Base-by-base conservation (phyloP, 2,329 filamentous ascomycete species). In the Colletotrichum sp. region DNA sequence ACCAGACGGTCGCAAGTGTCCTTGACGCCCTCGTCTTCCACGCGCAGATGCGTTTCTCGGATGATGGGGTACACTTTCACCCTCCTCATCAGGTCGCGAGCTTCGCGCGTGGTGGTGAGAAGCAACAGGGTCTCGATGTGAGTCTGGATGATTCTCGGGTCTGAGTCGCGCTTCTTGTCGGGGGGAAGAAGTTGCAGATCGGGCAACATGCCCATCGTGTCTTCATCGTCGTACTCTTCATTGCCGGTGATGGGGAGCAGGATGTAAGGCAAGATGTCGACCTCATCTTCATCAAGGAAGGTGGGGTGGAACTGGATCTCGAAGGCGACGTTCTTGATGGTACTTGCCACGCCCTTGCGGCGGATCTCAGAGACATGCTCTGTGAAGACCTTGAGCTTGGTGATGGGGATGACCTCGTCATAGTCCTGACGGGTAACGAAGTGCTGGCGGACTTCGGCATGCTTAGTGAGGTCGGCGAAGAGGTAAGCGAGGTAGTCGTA, bases 401-500 rank as follows among this genome's bases (percentile, higher is more conserved):
- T 95, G 64, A 99, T 88, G 3, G 97, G 97, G n/a, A 98, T 92
- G 16, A 98, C 92, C 2, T 87, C 88, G 82, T 98, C 96, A 83
- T 98, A 96, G 2, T 91, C 86, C 82, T 98, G 94, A 70, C 91
- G 88, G 16, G 89, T 90, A 7, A 95, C 89, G 79, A 98, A 94
- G 86, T 97, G 95, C 67, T 91, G 88, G 34, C 95, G 91, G 24
- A 96, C 92, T 78, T 94, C 91, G 43, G 92, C 88, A 80, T 96
- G 93, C 85, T 96, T 98, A 66, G 96, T 94, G 12, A 99, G 89
- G 83, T 99, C 96, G 55, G 97, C 96, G 83, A 99, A 98, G 71
- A 98, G 89, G 82, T 99, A 99, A 57, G 96, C 93, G 28, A 99
- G 91, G 85, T 99, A 98, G 86, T 99, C 96, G 84, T 93, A 99